These are phyloP conservation scores for Omphalotus guepiniiformis DNA, from an alignment of 768 basidiomycete genomes.

Conservation along the genomic window DNA sequence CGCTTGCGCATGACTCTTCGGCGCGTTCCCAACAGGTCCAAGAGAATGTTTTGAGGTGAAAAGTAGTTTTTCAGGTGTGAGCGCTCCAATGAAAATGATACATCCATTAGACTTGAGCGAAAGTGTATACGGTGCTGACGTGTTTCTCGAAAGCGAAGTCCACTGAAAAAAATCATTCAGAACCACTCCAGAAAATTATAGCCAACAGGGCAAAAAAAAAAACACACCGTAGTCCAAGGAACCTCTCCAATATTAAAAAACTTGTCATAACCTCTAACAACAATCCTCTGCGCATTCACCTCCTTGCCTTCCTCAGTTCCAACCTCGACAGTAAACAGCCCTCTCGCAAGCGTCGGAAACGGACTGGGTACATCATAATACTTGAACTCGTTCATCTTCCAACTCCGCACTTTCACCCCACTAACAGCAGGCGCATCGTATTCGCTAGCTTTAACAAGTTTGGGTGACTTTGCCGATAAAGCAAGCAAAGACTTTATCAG, in stretches of 20 bases:
- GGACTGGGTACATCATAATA: slow-evolving; percentile 87
- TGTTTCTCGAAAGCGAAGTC: slow-evolving; percentile 64
- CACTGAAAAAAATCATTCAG: slow-evolving; percentile 46
- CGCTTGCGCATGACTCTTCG: slow-evolving; percentile 69
- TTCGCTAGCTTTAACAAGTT: slow-evolving; percentile 57
- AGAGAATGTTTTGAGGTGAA: slow-evolving; percentile 93
- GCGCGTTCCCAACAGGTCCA: slow-evolving; percentile 44
- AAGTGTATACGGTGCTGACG: slow-evolving; percentile 73
- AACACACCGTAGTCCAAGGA: slow-evolving; percentile 85
- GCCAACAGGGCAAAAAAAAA: background rate
- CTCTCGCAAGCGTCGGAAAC: slow-evolving; percentile 93
- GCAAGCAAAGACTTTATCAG: slow-evolving; percentile 52
- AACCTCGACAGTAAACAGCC: slow-evolving; percentile 71
- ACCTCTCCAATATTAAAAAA: slow-evolving; percentile 99
- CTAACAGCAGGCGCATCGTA: slow-evolving; percentile 59
- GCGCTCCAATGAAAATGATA: slow-evolving; percentile 90
- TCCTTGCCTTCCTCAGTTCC: slow-evolving; percentile 20
- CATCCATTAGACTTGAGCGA: slow-evolving; percentile 96
- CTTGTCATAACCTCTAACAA: slow-evolving; percentile 94
- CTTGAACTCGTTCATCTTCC: slow-evolving; percentile 98
- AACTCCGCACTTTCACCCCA: slow-evolving; percentile 61
- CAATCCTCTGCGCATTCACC: slow-evolving; percentile 51
- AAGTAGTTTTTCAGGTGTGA: slow-evolving; percentile 69
- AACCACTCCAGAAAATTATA: slow-evolving; percentile 4
- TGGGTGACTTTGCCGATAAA: slow-evolving; percentile 52